Base-by-base conservation (phyloP, 2,329 filamentous ascomycete genomes). In the Akanthomyces dipterigenus region DNA sequence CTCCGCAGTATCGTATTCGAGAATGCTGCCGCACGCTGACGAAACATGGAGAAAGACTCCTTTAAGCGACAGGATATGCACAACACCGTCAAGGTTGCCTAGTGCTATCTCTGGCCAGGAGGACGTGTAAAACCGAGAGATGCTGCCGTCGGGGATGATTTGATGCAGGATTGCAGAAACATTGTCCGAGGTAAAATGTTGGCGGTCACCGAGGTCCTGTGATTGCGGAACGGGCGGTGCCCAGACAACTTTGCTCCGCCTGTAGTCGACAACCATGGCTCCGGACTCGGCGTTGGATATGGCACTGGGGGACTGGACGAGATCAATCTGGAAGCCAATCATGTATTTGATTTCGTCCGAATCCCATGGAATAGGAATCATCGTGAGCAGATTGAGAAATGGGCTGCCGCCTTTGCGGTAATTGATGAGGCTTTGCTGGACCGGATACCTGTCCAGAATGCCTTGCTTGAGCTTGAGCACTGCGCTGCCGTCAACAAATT, bases 361-460 rank as follows among this genome's bases (percentile, higher is more conserved):
- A 46, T 83, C 88, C 88, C 91, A 96, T 0, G 88, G 84, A 57
- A 97, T 95, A 0, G 93, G 93, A 62, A 98, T 96, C 90, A 96
- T 96, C n/a, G 93, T 97, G 36, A 97, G 80, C 14, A 97, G 78
- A 69, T 98, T 98, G 76, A 97, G 87, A 69, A 98, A 98, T 0
- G 93, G 92, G 69, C 96, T 93, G 1, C 93, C 93, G 18, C 93
- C 93, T 74, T 96, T 93, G 53, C 93, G 86, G 70, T 97, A 98
- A 74, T 98, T 98, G 75, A 98, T 96, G 48, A 97, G 75, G 70
- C 91, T 96, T 66, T 93, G 90, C 72, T 97, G 93, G 3, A 92
- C 89, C 75, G 97, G 93, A 63, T 83, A 82, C 28, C 86, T 82
- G 57, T 86, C 81, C 12, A 82, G 82, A 65, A 97, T 87, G 75